Evolutionary conservation across 2,329 filamentous ascomycete genomes (phyloP), one percentile per base, ranked within the genome.

Genomic region (Nakataea oryzae): DNA sequence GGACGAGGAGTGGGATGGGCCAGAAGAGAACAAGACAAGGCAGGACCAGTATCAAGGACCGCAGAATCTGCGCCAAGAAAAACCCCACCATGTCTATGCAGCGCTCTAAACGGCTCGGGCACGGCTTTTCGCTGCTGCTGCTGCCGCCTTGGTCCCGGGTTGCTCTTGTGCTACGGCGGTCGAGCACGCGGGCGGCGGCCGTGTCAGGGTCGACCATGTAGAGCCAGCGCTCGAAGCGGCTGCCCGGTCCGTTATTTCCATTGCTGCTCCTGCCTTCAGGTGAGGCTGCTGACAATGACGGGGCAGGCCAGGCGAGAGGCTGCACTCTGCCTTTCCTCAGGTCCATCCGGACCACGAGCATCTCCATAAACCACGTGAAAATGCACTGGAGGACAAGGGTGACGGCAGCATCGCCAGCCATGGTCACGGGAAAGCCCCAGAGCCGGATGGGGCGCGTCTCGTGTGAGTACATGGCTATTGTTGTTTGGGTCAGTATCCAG

Each of bases 321-420:
- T 78, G 75, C 57, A 83, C 74, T 11, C 71, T 73, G 41, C 78
- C 76, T 41, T 70, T 70, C 27, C 69, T 72, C 26, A 84, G 70
- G 69, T 83, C 79, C 27, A 72, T 71, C 65, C 76, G 76, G 29
- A 83, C 79, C n/a, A 82, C 68, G 30, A 75, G 63, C 47, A 75
- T 70, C 67, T 82, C 79, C 55, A 81, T 71, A 60, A 80, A 70
- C 80, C 81, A 84, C 27, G 81, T 83, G 58, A 81, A 71, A 64
- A 79, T 68, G 65, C 73, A 76, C 68, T 83, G 80, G 60, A 82
- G 61, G 64, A 83, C 72, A 63, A 81, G 74, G n/a, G 81, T 83
- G 54, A 83, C 72, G 50, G 74, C 76, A 3, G 76, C 76, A 68
- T 84, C 81, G 61, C 74, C 77, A 17, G 79, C 75, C 2, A 84